phyloP scores from a whole-genome alignment of 495 filamentous ascomycete species.

The Diplogelasinospora grovesii region DNA sequence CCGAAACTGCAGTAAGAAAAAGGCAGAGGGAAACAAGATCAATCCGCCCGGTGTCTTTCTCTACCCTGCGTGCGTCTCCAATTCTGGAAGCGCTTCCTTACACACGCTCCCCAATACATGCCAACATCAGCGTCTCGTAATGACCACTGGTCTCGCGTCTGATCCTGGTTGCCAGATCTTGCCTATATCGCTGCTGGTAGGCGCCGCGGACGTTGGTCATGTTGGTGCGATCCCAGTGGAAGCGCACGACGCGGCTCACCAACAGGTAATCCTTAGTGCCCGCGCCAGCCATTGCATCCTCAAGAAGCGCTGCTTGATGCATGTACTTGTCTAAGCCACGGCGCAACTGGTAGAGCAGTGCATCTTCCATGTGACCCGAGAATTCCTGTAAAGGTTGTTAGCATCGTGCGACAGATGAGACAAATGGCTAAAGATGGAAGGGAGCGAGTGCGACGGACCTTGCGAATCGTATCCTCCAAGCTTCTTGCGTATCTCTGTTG shows the following conservation, averaged over 20 bases:
- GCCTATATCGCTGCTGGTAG: conserved; percentile 58
- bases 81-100: conserved; percentile 13
- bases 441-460: conserved; percentile 30
- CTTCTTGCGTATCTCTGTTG: conserved; percentile 54
- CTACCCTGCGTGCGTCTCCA: neutral
- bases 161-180: conserved; percentile 57
- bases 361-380: conserved; percentile 85
- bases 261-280: conserved; percentile 83
- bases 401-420: neutral
- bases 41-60: too few species aligned
- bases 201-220: conserved; percentile 67
- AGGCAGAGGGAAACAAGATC: too few species aligned
- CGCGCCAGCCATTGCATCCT: conserved; percentile 77
- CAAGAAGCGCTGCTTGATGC: conserved; percentile 71
- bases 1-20: too few species aligned
- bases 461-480: conserved; percentile 65
- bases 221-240: conserved; percentile 71
- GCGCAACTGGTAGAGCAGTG: conserved; percentile 71
- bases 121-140: conserved; percentile 64
- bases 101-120: conserved; percentile 38
- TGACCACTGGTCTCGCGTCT: conserved; percentile 81
- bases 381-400: conserved; percentile 51
- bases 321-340: conserved; percentile 70
- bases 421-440: conserved; percentile 1
- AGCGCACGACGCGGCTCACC: conserved; percentile 62